Conservation (phyloP, 2,329 filamentous ascomycete genomes). For the Blastomyces parvus region DNA sequence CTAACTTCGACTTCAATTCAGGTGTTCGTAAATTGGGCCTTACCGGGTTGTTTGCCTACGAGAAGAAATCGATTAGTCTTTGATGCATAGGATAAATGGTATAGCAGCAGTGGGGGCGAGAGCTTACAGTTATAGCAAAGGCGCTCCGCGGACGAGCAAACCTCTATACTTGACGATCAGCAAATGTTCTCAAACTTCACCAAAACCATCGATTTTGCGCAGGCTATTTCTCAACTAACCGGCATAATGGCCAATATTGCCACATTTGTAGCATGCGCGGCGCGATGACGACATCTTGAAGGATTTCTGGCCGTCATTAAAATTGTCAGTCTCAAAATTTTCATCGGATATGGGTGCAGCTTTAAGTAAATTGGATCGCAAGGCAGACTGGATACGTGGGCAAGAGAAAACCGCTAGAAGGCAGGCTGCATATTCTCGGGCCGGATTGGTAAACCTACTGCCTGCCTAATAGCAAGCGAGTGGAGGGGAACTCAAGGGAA, state of each 20-base stretch:
- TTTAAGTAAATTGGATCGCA: constrained; percentile 1
- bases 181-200: constrained; percentile 48
- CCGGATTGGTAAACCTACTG: not conserved
- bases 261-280: constrained; percentile 69
- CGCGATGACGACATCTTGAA: constrained; percentile 65
- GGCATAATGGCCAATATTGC: constrained; percentile 65
- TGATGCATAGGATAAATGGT: not conserved
- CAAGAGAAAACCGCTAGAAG: too few species aligned
- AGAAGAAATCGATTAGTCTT: constrained; percentile 4
- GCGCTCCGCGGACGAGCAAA: constrained; percentile 94
- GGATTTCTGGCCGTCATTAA: constrained; percentile 1
- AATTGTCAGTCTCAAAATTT: constrained; percentile 1
- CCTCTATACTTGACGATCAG: constrained; percentile 55
- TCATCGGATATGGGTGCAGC: not conserved
- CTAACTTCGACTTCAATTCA: constrained; percentile 14
- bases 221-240: constrained; percentile 29
- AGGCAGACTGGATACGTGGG: too few species aligned
- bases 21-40: constrained; percentile 14
- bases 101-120: not conserved
- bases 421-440: constrained; percentile 1
- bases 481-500: not conserved
- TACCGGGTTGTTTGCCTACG: constrained; percentile 40
- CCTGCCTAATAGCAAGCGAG: not conserved
- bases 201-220: constrained; percentile 29
- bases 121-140: constrained; percentile 97